Percentiles rank a stretch among this genome's conserved stretches.
phyloP scores from a whole-genome alignment of 768 basidiomycete species.

The Tylopilus sp. region DNA sequence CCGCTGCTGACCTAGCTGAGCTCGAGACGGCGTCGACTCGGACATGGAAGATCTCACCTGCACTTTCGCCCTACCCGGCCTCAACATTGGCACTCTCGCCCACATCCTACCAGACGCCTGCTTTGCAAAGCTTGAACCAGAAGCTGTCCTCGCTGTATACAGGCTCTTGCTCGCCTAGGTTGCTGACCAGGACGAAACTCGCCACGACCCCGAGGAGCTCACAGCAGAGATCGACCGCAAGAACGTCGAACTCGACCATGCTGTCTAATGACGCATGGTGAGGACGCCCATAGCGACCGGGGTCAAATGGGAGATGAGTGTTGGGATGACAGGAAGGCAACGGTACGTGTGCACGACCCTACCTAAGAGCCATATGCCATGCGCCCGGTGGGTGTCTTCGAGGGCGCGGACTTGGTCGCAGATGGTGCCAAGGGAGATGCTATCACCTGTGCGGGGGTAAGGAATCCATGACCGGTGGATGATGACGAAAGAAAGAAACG shows the following conservation, averaged over 20 bases:
- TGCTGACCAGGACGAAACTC: constrained; percentile 49
- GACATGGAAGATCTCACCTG: constrained; percentile 34
- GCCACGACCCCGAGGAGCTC: constrained; percentile 66
- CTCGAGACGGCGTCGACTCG: constrained; percentile 32
- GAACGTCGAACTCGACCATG: constrained; percentile 83
- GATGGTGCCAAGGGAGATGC: constrained; percentile 69
- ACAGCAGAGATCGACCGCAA: constrained; percentile 66
- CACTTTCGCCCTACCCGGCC: constrained; percentile 49
- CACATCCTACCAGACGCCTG: constrained; percentile 61
- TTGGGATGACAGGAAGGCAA: constrained; percentile 76
- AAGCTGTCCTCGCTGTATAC: constrained; percentile 61
- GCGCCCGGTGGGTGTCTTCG: constrained; percentile 66
- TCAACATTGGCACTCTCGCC: constrained; percentile 59
- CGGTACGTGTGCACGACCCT: constrained; percentile 91
- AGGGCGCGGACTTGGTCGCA: constrained; percentile 67
- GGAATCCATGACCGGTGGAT: constrained; percentile 53
- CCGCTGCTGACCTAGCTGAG: constrained; percentile 26
- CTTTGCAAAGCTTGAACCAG: constrained; percentile 53
- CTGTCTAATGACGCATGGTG: no score
- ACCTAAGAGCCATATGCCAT: constrained; percentile 75
- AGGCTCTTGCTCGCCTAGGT: constrained; percentile 56
- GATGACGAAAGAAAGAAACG: background rate
- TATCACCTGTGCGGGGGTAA: constrained; percentile 65
- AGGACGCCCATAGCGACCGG: constrained; percentile 43
- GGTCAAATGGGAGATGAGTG: constrained; percentile 43